A percentile compares a stretch with the other conserved stretches of the same genome.
Conservation (phyloP, 1,284 basidiomycete genomes). For the Coniferiporia sulphurascens region DNA sequence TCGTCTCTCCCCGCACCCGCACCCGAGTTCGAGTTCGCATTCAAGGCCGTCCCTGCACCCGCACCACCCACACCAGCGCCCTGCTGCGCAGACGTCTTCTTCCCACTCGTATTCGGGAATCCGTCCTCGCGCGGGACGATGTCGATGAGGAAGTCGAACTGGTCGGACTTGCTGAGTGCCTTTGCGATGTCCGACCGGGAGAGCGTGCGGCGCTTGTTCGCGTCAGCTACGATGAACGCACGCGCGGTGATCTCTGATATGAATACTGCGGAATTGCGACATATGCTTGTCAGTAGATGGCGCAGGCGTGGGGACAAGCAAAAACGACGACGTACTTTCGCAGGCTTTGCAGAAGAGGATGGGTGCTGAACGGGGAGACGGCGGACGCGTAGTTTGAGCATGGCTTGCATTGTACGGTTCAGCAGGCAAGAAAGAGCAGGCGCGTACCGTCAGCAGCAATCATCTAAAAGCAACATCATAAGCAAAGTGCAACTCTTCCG, state of each 20-base stretch:
- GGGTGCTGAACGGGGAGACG: constrained; percentile 51
- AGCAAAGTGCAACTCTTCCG: constrained; percentile 2
- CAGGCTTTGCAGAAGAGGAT: constrained; percentile 95
- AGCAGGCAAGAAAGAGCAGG: constrained; percentile 2
- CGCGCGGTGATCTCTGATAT: constrained; percentile 92
- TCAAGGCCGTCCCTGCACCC: background rate
- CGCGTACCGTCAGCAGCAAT: constrained; percentile 84
- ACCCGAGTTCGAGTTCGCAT: background rate
- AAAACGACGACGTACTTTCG: constrained; percentile 67
- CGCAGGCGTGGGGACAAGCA: constrained; percentile 3
- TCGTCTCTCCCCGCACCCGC: background rate
- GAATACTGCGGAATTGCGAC: constrained; percentile 58
- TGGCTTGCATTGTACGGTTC: constrained; percentile 14
- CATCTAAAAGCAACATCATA: constrained; percentile 54
- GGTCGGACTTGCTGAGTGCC: constrained; percentile 84
- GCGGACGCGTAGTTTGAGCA: constrained; percentile 5
- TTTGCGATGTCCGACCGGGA: constrained; percentile 89
- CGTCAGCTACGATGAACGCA: constrained; percentile 90
- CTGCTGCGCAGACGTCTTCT: background rate
- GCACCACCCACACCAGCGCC: background rate
- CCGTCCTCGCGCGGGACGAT: constrained; percentile 82
- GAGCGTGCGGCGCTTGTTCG: constrained; percentile 87
- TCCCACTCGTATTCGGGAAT: constrained; percentile 3
- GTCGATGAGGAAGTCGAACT: constrained; percentile 91
- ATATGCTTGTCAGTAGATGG: background rate